Evolutionary conservation across 306 rosid genomes (phyloP).

Genomic region (Pyrus bretschneideri): DNA sequence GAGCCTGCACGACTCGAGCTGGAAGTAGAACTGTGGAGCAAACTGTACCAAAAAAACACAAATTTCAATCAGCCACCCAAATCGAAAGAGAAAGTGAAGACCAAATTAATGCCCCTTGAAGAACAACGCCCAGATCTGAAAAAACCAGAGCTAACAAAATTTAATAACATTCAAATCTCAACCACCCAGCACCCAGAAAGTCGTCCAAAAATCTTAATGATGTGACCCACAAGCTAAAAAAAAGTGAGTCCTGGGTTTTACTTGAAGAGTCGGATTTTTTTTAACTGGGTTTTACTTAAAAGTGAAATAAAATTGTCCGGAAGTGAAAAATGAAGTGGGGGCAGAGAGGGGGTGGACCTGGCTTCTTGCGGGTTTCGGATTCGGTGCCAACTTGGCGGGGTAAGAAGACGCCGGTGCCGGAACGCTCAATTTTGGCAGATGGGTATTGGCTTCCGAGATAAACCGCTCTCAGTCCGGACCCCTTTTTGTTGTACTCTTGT

Average conservation of each 20-base stretch:
- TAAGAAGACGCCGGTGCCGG: constrained; percentile 85
- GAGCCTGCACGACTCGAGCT: constrained; percentile 57
- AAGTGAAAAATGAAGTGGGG: background rate
- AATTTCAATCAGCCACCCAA: background rate
- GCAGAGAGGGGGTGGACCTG: constrained; percentile 19
- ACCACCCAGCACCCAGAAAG: background rate
- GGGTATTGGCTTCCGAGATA: constrained; percentile 21
- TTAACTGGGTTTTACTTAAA: background rate
- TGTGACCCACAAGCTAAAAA: background rate
- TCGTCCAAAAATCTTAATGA: background rate
- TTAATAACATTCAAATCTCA: background rate
- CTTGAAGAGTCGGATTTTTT: no score
- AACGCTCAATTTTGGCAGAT: constrained; percentile 30
- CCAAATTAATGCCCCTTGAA: background rate
- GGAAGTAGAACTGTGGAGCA: constrained; percentile 55
- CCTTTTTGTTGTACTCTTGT: constrained; percentile 21
- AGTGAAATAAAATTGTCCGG: background rate
- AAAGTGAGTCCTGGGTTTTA: background rate
- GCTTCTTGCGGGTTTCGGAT: constrained; percentile 29
- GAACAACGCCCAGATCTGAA: background rate
- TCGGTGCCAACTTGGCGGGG: constrained; percentile 42
- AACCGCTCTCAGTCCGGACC: constrained; percentile 45
- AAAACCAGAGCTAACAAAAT: background rate
- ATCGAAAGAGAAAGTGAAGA: background rate
- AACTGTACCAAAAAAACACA: constrained; percentile 14